A percentile compares a stretch with the other conserved stretches of the same genome.
phyloP scores from a whole-genome alignment of 257 asterid genomes.

The Petunia secreta region DNA sequence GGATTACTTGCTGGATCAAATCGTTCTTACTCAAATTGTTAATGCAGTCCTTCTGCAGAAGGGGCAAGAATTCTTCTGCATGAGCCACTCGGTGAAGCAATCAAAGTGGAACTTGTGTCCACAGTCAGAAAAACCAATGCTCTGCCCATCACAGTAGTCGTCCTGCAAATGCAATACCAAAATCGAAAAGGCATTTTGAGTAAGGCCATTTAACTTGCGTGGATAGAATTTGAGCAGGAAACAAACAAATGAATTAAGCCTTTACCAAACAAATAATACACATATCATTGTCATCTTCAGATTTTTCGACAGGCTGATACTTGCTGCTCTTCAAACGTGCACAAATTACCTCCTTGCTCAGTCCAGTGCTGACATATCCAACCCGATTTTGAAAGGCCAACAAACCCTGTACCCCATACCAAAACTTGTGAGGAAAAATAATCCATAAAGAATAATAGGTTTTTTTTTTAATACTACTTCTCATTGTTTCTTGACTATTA shows the following conservation, averaged over 20 bases:
- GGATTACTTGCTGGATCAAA: not conserved
- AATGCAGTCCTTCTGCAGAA: not conserved
- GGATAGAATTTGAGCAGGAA: not conserved
- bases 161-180: not conserved
- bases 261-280: constrained; percentile 16
- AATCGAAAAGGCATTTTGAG: not conserved
- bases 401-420: not conserved
- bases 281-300: not conserved
- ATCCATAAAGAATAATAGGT: not conserved
- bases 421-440: not conserved
- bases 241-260: not conserved
- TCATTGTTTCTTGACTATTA: not conserved
- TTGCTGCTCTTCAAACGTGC: not conserved
- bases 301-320: not conserved
- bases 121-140: not conserved
- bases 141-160: not conserved
- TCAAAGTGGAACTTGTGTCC: not conserved
- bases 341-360: not conserved
- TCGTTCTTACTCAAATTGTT: not conserved
- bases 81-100: not conserved
- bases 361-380: not conserved
- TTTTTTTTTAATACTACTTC: not conserved
- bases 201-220: not conserved
- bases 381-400: not conserved
- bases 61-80: not conserved